phyloP scores from a whole-genome alignment of 805 yeast genomes.

The Lachancea thermotolerans region DNA sequence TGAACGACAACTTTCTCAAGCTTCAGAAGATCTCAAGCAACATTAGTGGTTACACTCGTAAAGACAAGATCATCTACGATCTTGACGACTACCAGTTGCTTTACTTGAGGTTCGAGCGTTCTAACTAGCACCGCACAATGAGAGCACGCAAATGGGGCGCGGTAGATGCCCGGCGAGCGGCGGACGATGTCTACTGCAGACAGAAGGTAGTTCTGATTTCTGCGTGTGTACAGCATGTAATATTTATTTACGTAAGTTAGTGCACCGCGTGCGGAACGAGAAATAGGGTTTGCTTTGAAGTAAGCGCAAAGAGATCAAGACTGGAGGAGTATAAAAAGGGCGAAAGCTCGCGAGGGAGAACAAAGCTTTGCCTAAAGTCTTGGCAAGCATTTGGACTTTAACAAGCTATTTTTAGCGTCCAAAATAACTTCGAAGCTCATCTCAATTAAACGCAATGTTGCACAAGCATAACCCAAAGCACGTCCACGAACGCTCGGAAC shows the following conservation, averaged over 20 bases:
- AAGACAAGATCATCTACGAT: constrained; percentile 68
- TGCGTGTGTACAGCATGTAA: not conserved
- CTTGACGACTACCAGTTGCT: constrained; percentile 66
- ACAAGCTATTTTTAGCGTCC: not conserved
- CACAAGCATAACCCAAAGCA: constrained; percentile 3
- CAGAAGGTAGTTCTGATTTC: too few relatives aligned
- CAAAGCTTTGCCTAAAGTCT: not conserved
- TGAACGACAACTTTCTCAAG: constrained; percentile 30
- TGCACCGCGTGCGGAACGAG: not conserved
- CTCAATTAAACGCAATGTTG: constrained; percentile 14
- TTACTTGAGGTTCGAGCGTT: constrained; percentile 53
- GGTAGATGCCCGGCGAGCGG: not conserved
- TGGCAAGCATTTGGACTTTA: not conserved
- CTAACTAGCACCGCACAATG: not conserved
- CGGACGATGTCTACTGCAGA: not conserved
- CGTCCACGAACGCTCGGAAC: not conserved
- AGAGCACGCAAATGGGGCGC: too few relatives aligned
- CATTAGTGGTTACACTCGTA: constrained; percentile 44
- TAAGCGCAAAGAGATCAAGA: too few relatives aligned
- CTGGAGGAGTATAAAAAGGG: not conserved
- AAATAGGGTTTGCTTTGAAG: not conserved
- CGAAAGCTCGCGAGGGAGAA: not conserved
- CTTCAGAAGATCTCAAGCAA: constrained; percentile 29
- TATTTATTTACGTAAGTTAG: not conserved
- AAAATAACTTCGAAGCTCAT: not conserved